Evolutionary conservation across 345 rosid genomes (phyloP).

Genomic region (Bruguiera gymnorhiza): DNA sequence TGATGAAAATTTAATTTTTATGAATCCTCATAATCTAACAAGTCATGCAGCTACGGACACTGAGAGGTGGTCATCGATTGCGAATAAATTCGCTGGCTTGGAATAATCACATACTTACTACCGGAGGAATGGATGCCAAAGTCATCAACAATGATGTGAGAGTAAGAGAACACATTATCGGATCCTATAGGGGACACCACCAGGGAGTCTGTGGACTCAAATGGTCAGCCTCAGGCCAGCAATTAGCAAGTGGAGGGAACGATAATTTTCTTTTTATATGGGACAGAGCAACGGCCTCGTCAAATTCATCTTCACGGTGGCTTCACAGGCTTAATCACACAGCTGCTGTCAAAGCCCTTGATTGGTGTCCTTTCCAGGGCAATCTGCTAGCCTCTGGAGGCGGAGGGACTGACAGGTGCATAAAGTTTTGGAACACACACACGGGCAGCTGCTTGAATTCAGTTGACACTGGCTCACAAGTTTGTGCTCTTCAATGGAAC

Average conservation of each 20-base stretch:
- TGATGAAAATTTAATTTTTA: background rate
- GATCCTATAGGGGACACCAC: conserved; percentile 40
- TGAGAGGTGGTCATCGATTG: conserved; percentile 43
- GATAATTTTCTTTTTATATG: conserved; percentile 47
- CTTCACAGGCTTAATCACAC: conserved; percentile 51
- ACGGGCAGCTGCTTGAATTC: conserved; percentile 55
- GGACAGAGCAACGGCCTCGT: conserved; percentile 45
- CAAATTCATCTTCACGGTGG: conserved; percentile 44
- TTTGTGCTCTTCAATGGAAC: conserved; percentile 49
- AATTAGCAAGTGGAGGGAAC: conserved; percentile 53
- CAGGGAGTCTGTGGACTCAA: conserved; percentile 55
- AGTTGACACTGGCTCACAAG: conserved; percentile 47
- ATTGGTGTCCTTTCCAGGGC: conserved; percentile 61
- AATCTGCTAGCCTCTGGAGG: conserved; percentile 56
- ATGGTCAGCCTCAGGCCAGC: conserved; percentile 54
- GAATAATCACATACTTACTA: conserved; percentile 49
- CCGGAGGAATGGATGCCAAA: conserved; percentile 47
- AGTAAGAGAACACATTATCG: conserved; percentile 40
- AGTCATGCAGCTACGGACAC: conserved; percentile 30
- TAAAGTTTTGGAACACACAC: conserved; percentile 50
- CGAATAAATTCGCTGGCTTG: conserved; percentile 49
- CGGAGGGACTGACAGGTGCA: conserved; percentile 47
- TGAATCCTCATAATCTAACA: background rate
- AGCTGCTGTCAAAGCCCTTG: conserved; percentile 58
- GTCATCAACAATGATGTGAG: conserved; percentile 52